Percentiles rank a stretch among this genome's conserved stretches.
Conservation (phyloP, 805 yeast species). For the Cephaloascus fragrans region DNA sequence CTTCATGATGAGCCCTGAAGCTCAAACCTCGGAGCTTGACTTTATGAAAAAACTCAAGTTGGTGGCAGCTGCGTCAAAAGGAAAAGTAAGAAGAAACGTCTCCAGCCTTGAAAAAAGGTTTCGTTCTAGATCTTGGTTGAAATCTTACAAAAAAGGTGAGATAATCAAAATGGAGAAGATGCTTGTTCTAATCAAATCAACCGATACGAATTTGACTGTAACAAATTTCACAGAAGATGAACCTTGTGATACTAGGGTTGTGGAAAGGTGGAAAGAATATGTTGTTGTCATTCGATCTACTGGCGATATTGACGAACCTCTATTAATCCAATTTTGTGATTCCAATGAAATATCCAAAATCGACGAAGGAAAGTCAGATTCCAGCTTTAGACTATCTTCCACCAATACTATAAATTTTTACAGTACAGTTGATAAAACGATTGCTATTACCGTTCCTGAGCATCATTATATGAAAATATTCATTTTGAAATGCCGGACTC, state of each 20-base stretch:
- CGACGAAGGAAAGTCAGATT: constrained; percentile 12
- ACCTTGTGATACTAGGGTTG: constrained; percentile 41
- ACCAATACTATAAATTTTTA: constrained; percentile 40
- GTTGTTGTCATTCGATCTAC: constrained; percentile 63
- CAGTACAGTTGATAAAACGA: constrained; percentile 61
- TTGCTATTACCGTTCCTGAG: constrained; percentile 34
- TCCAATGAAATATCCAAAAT: constrained; percentile 22
- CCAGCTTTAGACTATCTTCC: constrained; percentile 9
- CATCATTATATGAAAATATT: constrained; percentile 23
- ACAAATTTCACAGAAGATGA: constrained; percentile 35
- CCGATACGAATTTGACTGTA: constrained; percentile 12
- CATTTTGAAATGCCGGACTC: constrained; percentile 46
- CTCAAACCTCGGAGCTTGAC: constrained; percentile 4
- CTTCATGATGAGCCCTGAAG: not conserved
- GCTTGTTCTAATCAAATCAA: constrained; percentile 50
- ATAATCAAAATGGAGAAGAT: constrained; percentile 58
- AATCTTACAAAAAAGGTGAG: constrained; percentile 41
- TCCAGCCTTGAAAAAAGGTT: constrained; percentile 12
- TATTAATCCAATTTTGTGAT: constrained; percentile 55
- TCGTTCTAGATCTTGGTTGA: constrained; percentile 11
- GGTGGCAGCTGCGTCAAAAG: constrained; percentile 16
- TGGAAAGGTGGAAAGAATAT: constrained; percentile 76
- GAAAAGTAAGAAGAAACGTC: constrained; percentile 9
- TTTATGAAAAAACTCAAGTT: constrained; percentile 11
- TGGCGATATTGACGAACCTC: constrained; percentile 37